phyloP scores from a whole-genome alignment of 2,329 filamentous ascomycete genomes.

The Elsinoe perseae region DNA sequence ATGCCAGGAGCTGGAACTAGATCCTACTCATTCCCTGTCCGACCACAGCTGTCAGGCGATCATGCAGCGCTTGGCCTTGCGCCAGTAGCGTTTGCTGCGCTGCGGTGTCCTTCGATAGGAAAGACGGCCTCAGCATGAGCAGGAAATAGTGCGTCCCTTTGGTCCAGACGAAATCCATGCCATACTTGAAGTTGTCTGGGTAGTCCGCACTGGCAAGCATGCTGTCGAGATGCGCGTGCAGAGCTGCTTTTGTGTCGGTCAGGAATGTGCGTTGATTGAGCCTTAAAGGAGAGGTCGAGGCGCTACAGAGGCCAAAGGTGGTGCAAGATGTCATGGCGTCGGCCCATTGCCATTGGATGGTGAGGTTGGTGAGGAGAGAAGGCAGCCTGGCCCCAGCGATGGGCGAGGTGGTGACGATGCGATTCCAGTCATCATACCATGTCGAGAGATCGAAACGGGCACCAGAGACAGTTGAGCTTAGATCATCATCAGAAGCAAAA shows the following conservation, averaged over 20 bases:
- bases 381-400: neutral
- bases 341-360: constrained; percentile 5
- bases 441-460: neutral
- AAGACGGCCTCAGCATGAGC: constrained; percentile 46
- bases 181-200: constrained; percentile 45
- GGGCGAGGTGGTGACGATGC: neutral
- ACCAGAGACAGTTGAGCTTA: neutral
- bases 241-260: neutral
- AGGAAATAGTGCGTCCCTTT: constrained; percentile 53
- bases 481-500: neutral
- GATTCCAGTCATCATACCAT: constrained; percentile 1
- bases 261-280: neutral
- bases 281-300: neutral
- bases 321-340: constrained; percentile 5
- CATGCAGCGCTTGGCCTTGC: constrained; percentile 9
- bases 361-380: neutral
- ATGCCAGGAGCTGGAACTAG: neutral
- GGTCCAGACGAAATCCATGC: constrained; percentile 53
- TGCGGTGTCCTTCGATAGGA: constrained; percentile 39
- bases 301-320: neutral
- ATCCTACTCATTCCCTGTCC: neutral
- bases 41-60: neutral
- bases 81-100: neutral
- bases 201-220: constrained; percentile 29
- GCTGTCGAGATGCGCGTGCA: neutral